Evolutionary conservation across 176 grass and related monocot species (phyloP), one percentile per base, ranked within the genome.

Genomic region (Thalia dealbata): DNA sequence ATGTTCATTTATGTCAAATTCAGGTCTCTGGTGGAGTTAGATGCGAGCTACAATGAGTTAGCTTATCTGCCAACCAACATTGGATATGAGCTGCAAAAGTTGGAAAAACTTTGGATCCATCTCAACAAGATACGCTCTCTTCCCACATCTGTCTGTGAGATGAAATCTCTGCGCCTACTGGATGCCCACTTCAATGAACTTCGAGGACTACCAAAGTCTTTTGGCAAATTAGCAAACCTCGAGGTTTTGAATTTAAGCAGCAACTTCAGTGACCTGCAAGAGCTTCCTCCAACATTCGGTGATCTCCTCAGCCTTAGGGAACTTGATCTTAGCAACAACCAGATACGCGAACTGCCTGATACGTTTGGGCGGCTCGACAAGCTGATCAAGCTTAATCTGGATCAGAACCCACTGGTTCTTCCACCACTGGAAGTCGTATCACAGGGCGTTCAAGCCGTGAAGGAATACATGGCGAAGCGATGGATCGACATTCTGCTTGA

Each of bases 1-100:
- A 72, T 30, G 32, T 32, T 28, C 15, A 14, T 54, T 21, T 29
- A 54, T 52, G 24, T 30, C 23, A 48, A 70, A 45, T 70, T 50
- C 81, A 99, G 95, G 1, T 84, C 83, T 5, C 72, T 99, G 56
- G 87, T 95, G 52, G 95, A 99, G 76, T 76, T 99, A 73, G 86
- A 91, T 85, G 90, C 87, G 75, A 99, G 92, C 80, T 99, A 95
- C 83, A 99, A 99, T 88, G 80, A 95, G 73, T 82, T 99, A 69
- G 82, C 81, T 0, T 58, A 46, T 65, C 87, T 99, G 61, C 95
- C 95, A n/a, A 91, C 92, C 63, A 99, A 88, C 18, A 89, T 99
- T 29, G 95, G 95, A 24, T 99, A 88, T 58, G 95, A 99, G 81
- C 87, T 99, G n/a, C 67, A 87, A 48, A 82, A 80, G 74, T 69